phyloP scores from a whole-genome alignment of 768 basidiomycete genomes.

The Cystobasidium onofrii region DNA sequence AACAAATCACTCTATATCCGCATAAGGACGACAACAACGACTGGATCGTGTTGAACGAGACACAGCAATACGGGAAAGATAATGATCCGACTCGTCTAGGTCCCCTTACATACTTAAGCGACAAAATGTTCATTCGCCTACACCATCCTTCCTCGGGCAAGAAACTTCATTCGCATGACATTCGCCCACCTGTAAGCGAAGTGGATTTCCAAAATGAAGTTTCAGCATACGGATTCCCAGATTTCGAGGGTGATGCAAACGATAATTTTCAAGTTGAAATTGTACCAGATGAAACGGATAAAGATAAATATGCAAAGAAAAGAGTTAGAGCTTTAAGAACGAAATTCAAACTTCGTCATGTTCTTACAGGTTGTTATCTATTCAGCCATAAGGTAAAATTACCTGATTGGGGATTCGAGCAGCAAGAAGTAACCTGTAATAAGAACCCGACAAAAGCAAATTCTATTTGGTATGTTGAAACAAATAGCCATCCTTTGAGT shows the following conservation, averaged over 20 bases:
- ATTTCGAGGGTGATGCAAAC: constrained; percentile 78
- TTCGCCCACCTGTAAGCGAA: constrained; percentile 87
- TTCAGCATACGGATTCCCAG: constrained; percentile 80
- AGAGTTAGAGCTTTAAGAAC: constrained; percentile 72
- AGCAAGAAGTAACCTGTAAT: constrained; percentile 99
- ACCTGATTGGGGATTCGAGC: constrained; percentile 94
- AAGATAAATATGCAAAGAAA: constrained; percentile 60
- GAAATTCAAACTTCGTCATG: constrained; percentile 71
- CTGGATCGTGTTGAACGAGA: constrained; percentile 77
- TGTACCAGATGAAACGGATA: constrained; percentile 54
- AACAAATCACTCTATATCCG: constrained; percentile 98
- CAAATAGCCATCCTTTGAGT: constrained; percentile 65
- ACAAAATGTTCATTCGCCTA: constrained; percentile 67
- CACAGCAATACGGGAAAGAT: constrained; percentile 42
- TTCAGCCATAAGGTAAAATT: constrained; percentile 98
- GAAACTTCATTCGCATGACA: constrained; percentile 86
- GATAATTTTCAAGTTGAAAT: constrained; percentile 78
- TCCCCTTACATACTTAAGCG: constrained; percentile 59
- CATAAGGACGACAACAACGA: constrained; percentile 95
- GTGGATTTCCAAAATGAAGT: constrained; percentile 99
- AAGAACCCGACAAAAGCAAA: constrained; percentile 86
- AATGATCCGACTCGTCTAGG: constrained; percentile 37
- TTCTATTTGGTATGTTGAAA: constrained; percentile 91
- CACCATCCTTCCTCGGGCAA: constrained; percentile 72
- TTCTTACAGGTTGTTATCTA: constrained; percentile 83